A percentile compares a stretch with the other conserved stretches of the same genome.
These are phyloP conservation scores for Scedosporium boydii DNA, from an alignment of 2,329 filamentous ascomycete species.

Conservation along the genomic window DNA sequence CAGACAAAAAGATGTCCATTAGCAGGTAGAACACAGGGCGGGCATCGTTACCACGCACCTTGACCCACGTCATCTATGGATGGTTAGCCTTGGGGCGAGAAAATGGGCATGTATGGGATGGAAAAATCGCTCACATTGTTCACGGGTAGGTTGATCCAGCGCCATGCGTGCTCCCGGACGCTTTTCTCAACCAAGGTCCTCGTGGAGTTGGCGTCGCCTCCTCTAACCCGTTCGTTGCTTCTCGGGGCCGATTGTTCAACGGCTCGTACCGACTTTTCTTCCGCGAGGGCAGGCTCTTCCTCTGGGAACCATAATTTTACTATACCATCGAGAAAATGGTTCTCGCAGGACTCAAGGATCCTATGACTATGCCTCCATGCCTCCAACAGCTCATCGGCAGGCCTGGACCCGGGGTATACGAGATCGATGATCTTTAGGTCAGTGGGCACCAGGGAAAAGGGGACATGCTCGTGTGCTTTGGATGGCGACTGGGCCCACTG, in stretches of 20 bases:
- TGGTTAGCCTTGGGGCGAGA: background rate
- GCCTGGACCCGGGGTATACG: background rate
- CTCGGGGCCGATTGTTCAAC: too few species aligned
- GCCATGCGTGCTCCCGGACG: conserved; percentile 3
- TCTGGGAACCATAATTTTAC: too few species aligned
- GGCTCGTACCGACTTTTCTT: too few species aligned
- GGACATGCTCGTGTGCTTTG: background rate
- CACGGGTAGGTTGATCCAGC: conserved; percentile 9
- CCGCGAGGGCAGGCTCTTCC: too few species aligned
- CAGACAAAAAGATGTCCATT: background rate
- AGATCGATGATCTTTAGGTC: background rate
- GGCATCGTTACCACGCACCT: background rate
- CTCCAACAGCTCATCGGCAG: background rate
- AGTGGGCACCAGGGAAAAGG: background rate
- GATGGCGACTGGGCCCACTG: background rate
- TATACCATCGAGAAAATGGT: too few species aligned
- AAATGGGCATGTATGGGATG: background rate
- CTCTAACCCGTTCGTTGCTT: background rate
- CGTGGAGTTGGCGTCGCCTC: background rate
- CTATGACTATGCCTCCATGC: background rate
- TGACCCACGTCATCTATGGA: conserved; percentile 6
- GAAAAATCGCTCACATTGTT: conserved; percentile 7
- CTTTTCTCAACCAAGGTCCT: background rate
- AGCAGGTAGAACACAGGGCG: too few species aligned
- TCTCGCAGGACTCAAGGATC: background rate